phyloP scores from a whole-genome alignment of 2,329 filamentous ascomycete species.

The Colletotrichum australisinense region DNA sequence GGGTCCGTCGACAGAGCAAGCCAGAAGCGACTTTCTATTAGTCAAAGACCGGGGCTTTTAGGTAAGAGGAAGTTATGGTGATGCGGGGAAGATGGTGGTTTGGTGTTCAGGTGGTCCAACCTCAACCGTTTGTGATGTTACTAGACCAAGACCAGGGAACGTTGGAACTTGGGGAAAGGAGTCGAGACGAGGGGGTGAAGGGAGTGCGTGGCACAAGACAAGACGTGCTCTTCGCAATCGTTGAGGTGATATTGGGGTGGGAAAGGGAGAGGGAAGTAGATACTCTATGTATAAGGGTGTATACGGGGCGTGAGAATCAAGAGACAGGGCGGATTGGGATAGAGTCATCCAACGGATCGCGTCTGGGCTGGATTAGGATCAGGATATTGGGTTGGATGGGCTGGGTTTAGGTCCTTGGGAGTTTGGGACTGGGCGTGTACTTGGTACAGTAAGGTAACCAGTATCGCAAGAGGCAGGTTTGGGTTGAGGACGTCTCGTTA shows the following conservation, averaged over 20 bases:
- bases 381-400: not conserved
- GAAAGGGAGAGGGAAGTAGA: not conserved
- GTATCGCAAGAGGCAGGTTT: slow-evolving; percentile 8
- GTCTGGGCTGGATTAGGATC: not conserved
- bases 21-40: slow-evolving; percentile 52
- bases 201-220: slow-evolving; percentile 38
- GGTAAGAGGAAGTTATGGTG: slow-evolving; percentile 55
- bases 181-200: slow-evolving; percentile 34
- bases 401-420: no score
- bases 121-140: slow-evolving; percentile 37
- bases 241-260: slow-evolving; percentile 32
- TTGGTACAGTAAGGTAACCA: no score
- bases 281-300: not conserved
- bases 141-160: slow-evolving; percentile 37
- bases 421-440: slow-evolving; percentile 5
- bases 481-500: slow-evolving; percentile 12
- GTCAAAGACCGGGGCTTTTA: slow-evolving; percentile 57
- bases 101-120: slow-evolving; percentile 35
- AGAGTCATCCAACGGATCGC: slow-evolving; percentile 21
- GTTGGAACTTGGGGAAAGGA: slow-evolving; percentile 6
- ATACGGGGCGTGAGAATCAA: not conserved
- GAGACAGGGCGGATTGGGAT: slow-evolving; percentile 15
- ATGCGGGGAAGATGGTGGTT: slow-evolving; percentile 53
- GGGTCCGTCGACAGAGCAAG: slow-evolving; percentile 26
- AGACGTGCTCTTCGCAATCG: slow-evolving; percentile 37